Evolutionary conservation across 495 filamentous ascomycete species (phyloP).

Genomic region (Aspergillus diversus): DNA sequence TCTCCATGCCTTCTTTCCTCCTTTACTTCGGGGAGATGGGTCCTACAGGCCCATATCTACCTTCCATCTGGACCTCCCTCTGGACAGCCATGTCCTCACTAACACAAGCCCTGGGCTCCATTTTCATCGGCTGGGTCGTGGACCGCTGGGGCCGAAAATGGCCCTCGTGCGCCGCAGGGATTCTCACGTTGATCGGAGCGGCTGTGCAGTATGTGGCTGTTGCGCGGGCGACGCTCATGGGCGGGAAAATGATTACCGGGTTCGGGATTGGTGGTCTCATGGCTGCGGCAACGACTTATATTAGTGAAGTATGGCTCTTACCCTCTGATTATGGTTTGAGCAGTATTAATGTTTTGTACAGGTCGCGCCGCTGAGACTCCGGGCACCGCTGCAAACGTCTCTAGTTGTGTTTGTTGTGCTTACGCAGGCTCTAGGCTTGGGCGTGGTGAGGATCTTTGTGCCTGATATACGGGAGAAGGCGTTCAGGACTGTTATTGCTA

Average conservation of each 20-base stretch:
- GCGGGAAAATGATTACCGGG: slow-evolving; percentile 12
- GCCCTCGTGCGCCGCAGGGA: neutral
- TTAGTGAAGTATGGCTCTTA: slow-evolving; percentile 2
- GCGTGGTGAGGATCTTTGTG: slow-evolving; percentile 9
- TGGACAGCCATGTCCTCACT: slow-evolving; percentile 17
- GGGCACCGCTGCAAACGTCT: neutral
- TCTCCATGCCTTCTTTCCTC: slow-evolving; percentile 16
- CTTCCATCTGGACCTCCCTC: slow-evolving; percentile 12
- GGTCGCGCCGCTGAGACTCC: slow-evolving; percentile 13
- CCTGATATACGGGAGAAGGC: slow-evolving; percentile 6
- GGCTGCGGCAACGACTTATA: slow-evolving; percentile 13
- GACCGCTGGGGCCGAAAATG: slow-evolving; percentile 11
- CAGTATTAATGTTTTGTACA: neutral
- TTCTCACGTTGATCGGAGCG: slow-evolving; percentile 1
- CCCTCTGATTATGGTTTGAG: neutral
- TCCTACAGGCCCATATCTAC: neutral
- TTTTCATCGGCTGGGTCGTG: neutral
- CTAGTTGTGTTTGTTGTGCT: slow-evolving; percentile 11
- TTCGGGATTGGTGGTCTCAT: slow-evolving; percentile 9
- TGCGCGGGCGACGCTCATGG: slow-evolving; percentile 6
- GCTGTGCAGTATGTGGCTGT: neutral
- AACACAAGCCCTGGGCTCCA: slow-evolving; percentile 6
- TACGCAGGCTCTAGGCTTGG: slow-evolving; percentile 9
- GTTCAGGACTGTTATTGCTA: slow-evolving; percentile 10
- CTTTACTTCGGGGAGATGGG: slow-evolving; percentile 7